Base-by-base conservation (phyloP, 768 basidiomycete species). In the Sporobolomyces phaffii region DNA sequence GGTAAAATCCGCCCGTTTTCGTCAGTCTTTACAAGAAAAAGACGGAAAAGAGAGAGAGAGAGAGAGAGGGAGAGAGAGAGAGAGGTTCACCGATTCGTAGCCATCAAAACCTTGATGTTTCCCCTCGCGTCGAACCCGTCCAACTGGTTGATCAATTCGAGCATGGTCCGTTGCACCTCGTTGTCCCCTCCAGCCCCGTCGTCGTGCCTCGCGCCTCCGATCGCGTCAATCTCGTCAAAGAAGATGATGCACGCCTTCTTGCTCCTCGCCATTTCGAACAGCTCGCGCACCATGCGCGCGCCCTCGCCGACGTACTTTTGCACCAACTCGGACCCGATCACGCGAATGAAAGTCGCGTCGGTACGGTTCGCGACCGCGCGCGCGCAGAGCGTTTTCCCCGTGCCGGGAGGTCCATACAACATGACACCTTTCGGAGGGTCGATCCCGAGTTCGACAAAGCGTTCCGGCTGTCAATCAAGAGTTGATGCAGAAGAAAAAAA, bases 181-280 rank as follows among this genome's bases (percentile, higher is more conserved):
- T 99, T 98, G 73, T 99, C 96, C 36, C 96, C 96, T 40, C 96
- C 96, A 36, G 93, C 96, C 60, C 96, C 96, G 76, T 99, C 96
- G 75, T 98, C 96, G 75, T 94, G 96, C 53, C 96, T 85, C 22
- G 96, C 96, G 60, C 96, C 96, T 77, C 96, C 96, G 67, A 98
- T 91, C 50, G 96, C 96, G 74, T 98, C 96, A 18, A 99, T 86
- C 81, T 98, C 96, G 73, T 99, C 96, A 72, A 99, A 98, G 81
- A 99, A 99, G 76, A 99, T 97, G 76, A 99, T 98, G 76, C 96
- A 98, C 2, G 96, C 96, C 79, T 98, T 98, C 82, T 98, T 98
- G 72, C 87, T 87, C 69, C 96, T 84, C 34, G 96, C 96, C 94
- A 98, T 97, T 80, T 98, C 96, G 78, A 99, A 99, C 64, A 98